These are phyloP conservation scores for Saccharomycopsis synnaedendra DNA, from an alignment of 805 yeast genomes.

Conservation along the genomic window DNA sequence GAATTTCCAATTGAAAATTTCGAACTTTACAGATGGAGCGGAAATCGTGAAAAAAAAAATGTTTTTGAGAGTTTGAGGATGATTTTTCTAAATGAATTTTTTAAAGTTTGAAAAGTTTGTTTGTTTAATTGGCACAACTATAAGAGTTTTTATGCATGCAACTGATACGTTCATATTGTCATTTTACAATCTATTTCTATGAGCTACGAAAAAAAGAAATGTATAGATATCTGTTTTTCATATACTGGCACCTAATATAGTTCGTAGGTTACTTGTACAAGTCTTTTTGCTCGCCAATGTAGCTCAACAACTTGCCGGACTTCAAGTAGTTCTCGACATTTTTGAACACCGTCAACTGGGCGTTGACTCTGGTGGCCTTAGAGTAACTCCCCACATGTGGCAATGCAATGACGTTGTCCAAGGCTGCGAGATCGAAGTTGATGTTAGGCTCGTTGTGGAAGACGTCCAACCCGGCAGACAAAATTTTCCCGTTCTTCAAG, in stretches of 20 bases:
- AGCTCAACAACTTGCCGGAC: slow-evolving; percentile 56
- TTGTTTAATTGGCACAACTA: too few species aligned
- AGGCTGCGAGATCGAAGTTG: slow-evolving; percentile 42
- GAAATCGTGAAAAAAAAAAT: too few species aligned
- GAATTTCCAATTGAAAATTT: too few species aligned
- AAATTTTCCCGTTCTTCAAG: slow-evolving; percentile 51
- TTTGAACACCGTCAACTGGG: slow-evolving; percentile 66
- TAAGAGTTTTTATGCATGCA: too few species aligned
- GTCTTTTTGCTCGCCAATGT: slow-evolving; percentile 66
- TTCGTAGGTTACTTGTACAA: neutral
- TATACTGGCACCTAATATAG: too few species aligned
- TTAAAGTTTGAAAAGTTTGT: too few species aligned
- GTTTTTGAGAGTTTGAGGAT: too few species aligned
- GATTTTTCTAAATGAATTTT: too few species aligned
- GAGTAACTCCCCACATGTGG: slow-evolving; percentile 90
- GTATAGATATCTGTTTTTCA: neutral
- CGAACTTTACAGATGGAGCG: too few species aligned
- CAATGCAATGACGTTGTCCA: slow-evolving; percentile 64
- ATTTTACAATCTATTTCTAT: too few species aligned
- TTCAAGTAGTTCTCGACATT: slow-evolving; percentile 50
- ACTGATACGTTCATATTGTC: too few species aligned
- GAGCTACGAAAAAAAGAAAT: neutral
- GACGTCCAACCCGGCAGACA: slow-evolving; percentile 65
- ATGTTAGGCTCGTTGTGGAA: slow-evolving; percentile 66
- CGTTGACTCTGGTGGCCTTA: slow-evolving; percentile 53